Evolutionary conservation across 495 filamentous ascomycete species (phyloP).

Genomic region (Immersiella caudata): DNA sequence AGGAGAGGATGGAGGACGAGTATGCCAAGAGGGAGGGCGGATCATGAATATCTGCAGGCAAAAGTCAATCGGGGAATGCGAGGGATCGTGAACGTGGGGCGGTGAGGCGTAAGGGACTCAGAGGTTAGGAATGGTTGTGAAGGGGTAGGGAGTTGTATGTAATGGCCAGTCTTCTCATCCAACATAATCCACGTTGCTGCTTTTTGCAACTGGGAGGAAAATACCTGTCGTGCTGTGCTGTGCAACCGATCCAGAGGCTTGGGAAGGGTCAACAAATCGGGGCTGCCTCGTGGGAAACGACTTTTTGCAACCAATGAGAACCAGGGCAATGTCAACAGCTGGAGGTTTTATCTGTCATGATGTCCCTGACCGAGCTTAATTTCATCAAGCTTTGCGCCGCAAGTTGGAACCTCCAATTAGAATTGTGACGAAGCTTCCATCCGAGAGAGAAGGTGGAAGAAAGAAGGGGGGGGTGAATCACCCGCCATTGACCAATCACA

Average conservation of each 20-base stretch:
- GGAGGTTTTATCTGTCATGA: background rate
- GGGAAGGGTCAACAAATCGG: background rate
- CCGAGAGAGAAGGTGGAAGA: background rate
- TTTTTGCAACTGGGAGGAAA: too few species aligned
- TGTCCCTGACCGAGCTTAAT: background rate
- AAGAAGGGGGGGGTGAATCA: background rate
- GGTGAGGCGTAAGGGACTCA: too few species aligned
- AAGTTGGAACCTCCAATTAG: background rate
- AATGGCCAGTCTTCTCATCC: too few species aligned
- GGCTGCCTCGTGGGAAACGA: background rate
- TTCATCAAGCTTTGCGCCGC: slow-evolving; percentile 6
- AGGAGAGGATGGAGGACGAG: slow-evolving; percentile 76
- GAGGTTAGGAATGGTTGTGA: too few species aligned
- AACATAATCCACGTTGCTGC: too few species aligned
- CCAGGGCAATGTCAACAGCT: background rate
- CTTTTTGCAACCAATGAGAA: background rate
- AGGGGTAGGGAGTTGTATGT: too few species aligned
- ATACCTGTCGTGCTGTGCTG: background rate
- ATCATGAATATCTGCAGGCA: too few species aligned
- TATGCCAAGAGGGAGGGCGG: slow-evolving; percentile 78
- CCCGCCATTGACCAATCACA: slow-evolving; percentile 16
- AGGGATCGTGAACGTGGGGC: too few species aligned
- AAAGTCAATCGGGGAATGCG: too few species aligned
- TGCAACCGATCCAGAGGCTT: background rate
- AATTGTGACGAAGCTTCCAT: background rate